Evolutionary conservation across 495 filamentous ascomycete genomes (phyloP), one percentile per base, ranked within the genome.

Genomic region (Rhypophila decipiens): DNA sequence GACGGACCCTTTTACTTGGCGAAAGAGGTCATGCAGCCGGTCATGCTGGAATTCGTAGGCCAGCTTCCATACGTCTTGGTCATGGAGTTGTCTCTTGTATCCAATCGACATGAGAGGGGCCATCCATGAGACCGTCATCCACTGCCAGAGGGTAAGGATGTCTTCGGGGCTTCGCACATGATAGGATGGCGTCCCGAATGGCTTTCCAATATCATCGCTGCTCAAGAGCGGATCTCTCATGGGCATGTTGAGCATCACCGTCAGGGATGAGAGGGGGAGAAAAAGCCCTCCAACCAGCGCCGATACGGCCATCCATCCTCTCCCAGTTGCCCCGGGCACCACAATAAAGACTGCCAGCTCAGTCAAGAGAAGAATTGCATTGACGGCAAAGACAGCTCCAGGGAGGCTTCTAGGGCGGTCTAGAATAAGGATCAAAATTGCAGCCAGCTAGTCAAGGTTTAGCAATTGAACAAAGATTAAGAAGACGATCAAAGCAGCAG

Each of bases 51-150:
- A 94, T 47, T 90, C 83, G 51, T 78, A 85, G 0, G 77, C 75
- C 8, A 91, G 69, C 20, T 71, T 60, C 87, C 87, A 94, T 4
- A 94, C 85, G 61, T 93, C 87, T 41, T 82, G 74, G 38, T 91
- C 80, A 53, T 90, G 67, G 4, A 94, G 59, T 58, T 85, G 78
- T 44, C 78, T 67, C 24, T 70, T 70, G 31, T 70, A 74, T 4
- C 84, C 87, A 17, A 77, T 48, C 2, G 71, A 64, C 35, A 90
- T 88, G 22, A 94, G 64, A 0, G 87, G 83, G 3, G 70, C 69
- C 78, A 94, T 82, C 88, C 88, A 94, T 0, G 85, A 88, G 4
- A 94, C 84, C 2, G 79, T 82, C 67, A 88, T 81, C 57, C 82
- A 94, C 56, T 91, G 86, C 83, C 85, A 90, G 1, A 87, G 70